Evolutionary conservation across 208 protist species (phyloP).

Genomic region (Leptomonas pyrrhocoris): DNA sequence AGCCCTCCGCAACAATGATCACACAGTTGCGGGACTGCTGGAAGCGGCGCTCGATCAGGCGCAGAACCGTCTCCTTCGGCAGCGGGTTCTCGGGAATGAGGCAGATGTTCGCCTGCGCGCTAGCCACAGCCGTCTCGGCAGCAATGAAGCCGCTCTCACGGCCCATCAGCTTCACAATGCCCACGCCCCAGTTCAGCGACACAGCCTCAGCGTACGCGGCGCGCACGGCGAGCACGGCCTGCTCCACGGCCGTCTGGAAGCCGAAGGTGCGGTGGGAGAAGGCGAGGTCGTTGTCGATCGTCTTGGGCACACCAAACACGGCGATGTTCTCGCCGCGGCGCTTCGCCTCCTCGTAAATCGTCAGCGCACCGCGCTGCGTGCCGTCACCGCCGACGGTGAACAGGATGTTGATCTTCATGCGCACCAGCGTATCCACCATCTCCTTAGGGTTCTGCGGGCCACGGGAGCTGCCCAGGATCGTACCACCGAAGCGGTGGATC

Average conservation of each 20-base stretch:
- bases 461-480: conserved; percentile 92
- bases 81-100: conserved; percentile 93
- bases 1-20: conserved; percentile 96
- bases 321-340: conserved; percentile 82
- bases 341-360: conserved; percentile 83
- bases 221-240: conserved; percentile 85
- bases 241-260: conserved; percentile 95
- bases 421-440: conserved; percentile 92
- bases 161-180: conserved; percentile 96
- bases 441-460: conserved; percentile 86
- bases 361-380: conserved; percentile 90
- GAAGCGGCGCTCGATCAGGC: conserved; percentile 85
- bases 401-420: conserved; percentile 89
- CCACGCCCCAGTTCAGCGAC: conserved; percentile 89
- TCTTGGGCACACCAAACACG: conserved; percentile 95
- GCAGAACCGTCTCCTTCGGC: conserved; percentile 81
- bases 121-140: conserved; percentile 89
- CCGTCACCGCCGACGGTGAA: conserved; percentile 95
- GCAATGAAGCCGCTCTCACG: conserved; percentile 95
- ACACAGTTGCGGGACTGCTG: conserved; percentile 79
- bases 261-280: conserved; percentile 95
- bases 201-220: conserved; percentile 92
- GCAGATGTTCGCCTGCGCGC: conserved; percentile 91
- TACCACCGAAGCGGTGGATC: conserved; percentile 94
- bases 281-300: conserved; percentile 96